These are phyloP conservation scores for Naematelia encephala DNA, from an alignment of 768 basidiomycete genomes.

Conservation along the genomic window DNA sequence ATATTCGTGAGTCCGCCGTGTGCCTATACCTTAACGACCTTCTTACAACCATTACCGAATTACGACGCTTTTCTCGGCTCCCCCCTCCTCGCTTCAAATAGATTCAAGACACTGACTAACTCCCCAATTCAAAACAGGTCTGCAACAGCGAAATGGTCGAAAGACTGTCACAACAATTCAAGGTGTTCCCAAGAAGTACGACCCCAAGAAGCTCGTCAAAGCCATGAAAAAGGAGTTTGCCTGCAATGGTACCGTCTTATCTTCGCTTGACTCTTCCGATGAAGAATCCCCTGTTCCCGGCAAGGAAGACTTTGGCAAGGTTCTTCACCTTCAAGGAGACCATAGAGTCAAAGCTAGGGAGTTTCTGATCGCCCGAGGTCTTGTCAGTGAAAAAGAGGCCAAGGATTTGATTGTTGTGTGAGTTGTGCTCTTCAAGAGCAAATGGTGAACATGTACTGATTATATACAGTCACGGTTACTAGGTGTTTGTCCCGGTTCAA, in stretches of 20 bases:
- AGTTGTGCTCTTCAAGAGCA: slow-evolving; percentile 21
- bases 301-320: slow-evolving; percentile 82
- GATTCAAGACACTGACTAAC: too few species aligned
- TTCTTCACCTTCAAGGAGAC: slow-evolving; percentile 98
- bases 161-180: slow-evolving; percentile 98
- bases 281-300: slow-evolving; percentile 32
- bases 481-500: slow-evolving; percentile 4
- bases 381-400: slow-evolving; percentile 50
- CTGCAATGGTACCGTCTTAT: slow-evolving; percentile 92
- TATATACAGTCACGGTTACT: slow-evolving; percentile 43
- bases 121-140: too few species aligned
- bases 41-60: too few species aligned
- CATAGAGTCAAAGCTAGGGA: slow-evolving; percentile 84
- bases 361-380: slow-evolving; percentile 67
- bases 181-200: slow-evolving; percentile 90
- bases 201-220: slow-evolving; percentile 95
- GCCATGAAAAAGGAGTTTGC: slow-evolving; percentile 99
- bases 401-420: slow-evolving; percentile 51
- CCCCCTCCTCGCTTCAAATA: too few species aligned
- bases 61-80: too few species aligned
- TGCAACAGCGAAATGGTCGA: slow-evolving; percentile 98
- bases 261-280: slow-evolving; percentile 43
- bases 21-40: neutral
- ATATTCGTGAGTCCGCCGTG: slow-evolving; percentile 47
- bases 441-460: slow-evolving; percentile 8